Evolutionary conservation across 2,329 filamentous ascomycete species (phyloP).

Genomic region (Colletotrichum sansevieriae): DNA sequence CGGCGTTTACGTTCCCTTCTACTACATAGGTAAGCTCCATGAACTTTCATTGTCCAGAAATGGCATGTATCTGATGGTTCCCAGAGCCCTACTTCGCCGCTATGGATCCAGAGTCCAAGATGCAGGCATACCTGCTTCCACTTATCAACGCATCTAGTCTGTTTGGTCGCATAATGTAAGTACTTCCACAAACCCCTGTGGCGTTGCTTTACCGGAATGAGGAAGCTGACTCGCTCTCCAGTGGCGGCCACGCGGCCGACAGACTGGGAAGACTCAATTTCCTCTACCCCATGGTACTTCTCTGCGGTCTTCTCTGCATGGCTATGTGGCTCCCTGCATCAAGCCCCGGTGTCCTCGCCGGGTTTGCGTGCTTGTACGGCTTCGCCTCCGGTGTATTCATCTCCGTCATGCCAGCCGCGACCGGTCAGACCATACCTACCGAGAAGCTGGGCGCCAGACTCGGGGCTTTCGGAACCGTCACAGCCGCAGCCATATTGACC

Average conservation of each 20-base stretch:
- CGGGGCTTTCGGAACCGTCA: constrained; percentile 13
- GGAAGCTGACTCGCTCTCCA: neutral
- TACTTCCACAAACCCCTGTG: too few species aligned
- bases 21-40: constrained; percentile 48
- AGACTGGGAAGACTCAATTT: constrained; percentile 38
- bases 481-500: constrained; percentile 10
- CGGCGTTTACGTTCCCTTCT: constrained; percentile 52
- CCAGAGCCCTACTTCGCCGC: constrained; percentile 46
- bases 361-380: constrained; percentile 32
- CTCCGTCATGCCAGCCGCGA: constrained; percentile 18
- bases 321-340: constrained; percentile 33
- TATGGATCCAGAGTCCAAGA: constrained; percentile 47
- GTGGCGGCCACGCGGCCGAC: constrained; percentile 34
- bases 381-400: constrained; percentile 25
- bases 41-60: constrained; percentile 57
- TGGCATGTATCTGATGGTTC: constrained; percentile 43
- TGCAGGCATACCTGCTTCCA: constrained; percentile 57
- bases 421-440: constrained; percentile 9
- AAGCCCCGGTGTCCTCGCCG: constrained; percentile 20
- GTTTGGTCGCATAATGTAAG: constrained; percentile 56
- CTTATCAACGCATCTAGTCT: constrained; percentile 61
- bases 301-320: constrained; percentile 31
- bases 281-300: constrained; percentile 34
- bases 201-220: too few species aligned
- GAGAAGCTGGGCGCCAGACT: constrained; percentile 14